Evolutionary conservation across 495 filamentous ascomycete species (phyloP).

Genomic region (Tuber indicum): DNA sequence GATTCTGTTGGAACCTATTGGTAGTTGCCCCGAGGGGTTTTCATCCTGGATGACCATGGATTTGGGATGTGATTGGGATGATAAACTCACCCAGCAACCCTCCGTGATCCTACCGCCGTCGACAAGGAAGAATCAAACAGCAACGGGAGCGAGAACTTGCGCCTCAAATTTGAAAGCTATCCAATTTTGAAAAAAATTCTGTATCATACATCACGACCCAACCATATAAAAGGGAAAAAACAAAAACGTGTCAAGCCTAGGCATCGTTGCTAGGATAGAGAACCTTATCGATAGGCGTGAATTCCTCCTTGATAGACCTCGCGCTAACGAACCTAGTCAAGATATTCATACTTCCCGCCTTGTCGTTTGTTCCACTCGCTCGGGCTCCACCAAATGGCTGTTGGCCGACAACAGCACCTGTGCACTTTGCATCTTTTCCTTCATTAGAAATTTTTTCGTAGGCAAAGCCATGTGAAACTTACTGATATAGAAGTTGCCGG

Average conservation of each 20-base stretch:
- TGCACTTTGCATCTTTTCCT: constrained; percentile 68
- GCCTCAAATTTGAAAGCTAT: not conserved
- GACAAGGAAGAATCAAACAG: not conserved
- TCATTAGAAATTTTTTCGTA: not conserved
- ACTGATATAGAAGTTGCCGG: constrained; percentile 86
- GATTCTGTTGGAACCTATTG: not conserved
- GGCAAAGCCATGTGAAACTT: constrained; percentile 19
- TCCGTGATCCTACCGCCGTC: not conserved
- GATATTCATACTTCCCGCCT: constrained; percentile 73
- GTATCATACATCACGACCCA: not conserved
- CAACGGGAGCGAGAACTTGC: not conserved
- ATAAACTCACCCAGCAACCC: too few species aligned
- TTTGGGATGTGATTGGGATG: not conserved
- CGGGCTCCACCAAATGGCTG: constrained; percentile 84
- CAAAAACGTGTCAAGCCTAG: constrained; percentile 1
- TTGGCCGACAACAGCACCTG: constrained; percentile 85
- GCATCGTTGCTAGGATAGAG: constrained; percentile 72
- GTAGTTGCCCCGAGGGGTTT: not conserved
- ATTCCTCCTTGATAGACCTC: constrained; percentile 89
- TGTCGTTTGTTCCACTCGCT: constrained; percentile 86
- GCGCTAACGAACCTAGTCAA: constrained; percentile 73
- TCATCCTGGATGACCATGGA: not conserved
- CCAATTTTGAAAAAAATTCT: not conserved
- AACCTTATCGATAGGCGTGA: constrained; percentile 60
- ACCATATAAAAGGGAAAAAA: not conserved